Base-by-base conservation (phyloP, 495 filamentous ascomycete genomes). In the Penicillium pancosmium region DNA sequence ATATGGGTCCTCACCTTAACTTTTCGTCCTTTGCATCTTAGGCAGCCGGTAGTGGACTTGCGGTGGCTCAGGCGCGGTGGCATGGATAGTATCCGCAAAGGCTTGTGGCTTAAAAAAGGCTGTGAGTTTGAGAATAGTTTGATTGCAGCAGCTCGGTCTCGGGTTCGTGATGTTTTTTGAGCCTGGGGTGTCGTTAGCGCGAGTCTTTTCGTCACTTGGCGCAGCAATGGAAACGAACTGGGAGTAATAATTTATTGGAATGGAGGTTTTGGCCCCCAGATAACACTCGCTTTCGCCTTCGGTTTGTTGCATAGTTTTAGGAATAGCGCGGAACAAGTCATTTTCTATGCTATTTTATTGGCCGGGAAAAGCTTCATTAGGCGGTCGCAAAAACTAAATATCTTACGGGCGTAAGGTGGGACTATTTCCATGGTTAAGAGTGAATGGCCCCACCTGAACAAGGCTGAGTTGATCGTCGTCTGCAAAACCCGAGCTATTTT, bases 1-100 rank as follows among this genome's bases (percentile, higher is more conserved):
- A 50, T 21, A 44, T 43, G n/a, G 18, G 6, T 50, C 1, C 56
- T 54, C 52, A 74, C 77, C 71, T 76, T 76, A 65, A 79, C 73
- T 50, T 77, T 78, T 5, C 79, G 65, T 48, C 70, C 59, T 63
- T 80, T 81, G 63, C 79, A 81, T 33, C 78, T 71, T n/a, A 72
- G 59, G 56, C 79, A 81, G 0, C 79, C 79, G 6, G 56, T 72
- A 7, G 74, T 68, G 5, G 78, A 81, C 54, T 81, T 80, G 18
- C 68, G 73, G 55, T 80, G 76, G 47, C 34, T 68, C 21, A 64
- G 47, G n/a, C 56, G 59, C 9, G 62, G 65, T 21, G 62, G 62
- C 65, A 67, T 65, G 13, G 25, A 8, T 55, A 31, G 9, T 43
- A 43, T 31, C 12, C 13, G 36, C 21, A 25, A 47, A 27, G 19